phyloP scores from a whole-genome alignment of 176 grass and related monocot species.

The Cymbopogon citratus region DNA sequence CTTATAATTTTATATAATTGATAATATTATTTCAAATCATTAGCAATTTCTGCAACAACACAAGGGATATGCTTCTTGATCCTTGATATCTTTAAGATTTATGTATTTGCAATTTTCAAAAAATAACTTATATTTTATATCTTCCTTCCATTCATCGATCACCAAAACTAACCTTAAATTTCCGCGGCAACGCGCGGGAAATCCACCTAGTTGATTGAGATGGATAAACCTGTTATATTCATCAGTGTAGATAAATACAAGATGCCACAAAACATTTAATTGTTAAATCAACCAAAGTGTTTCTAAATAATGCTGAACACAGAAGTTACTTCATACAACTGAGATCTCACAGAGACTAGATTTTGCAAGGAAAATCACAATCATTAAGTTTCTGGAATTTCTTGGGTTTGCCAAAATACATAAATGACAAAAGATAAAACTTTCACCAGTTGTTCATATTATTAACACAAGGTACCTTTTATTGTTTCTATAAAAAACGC shows the following conservation, averaged over 20 bases:
- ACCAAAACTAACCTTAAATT: too few species aligned
- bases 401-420: background rate
- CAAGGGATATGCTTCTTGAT: too few species aligned
- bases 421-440: background rate
- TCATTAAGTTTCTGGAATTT: background rate
- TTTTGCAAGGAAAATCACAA: background rate
- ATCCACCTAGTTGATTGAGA: too few species aligned
- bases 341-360: background rate
- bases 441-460: background rate
- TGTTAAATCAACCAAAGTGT: background rate
- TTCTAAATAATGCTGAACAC: background rate
- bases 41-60: too few species aligned
- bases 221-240: background rate
- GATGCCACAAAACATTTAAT: background rate
- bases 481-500: too few species aligned
- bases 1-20: too few species aligned
- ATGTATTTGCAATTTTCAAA: too few species aligned
- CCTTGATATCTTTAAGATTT: too few species aligned
- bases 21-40: too few species aligned
- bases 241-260: background rate
- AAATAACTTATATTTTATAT: too few species aligned
- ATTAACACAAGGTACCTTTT: background rate
- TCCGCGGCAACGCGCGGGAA: too few species aligned
- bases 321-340: background rate
- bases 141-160: too few species aligned